Evolutionary conservation across 2,329 filamentous ascomycete species (phyloP), one percentile per base, ranked within the genome.

Genomic region (Penicillium occitanis): DNA sequence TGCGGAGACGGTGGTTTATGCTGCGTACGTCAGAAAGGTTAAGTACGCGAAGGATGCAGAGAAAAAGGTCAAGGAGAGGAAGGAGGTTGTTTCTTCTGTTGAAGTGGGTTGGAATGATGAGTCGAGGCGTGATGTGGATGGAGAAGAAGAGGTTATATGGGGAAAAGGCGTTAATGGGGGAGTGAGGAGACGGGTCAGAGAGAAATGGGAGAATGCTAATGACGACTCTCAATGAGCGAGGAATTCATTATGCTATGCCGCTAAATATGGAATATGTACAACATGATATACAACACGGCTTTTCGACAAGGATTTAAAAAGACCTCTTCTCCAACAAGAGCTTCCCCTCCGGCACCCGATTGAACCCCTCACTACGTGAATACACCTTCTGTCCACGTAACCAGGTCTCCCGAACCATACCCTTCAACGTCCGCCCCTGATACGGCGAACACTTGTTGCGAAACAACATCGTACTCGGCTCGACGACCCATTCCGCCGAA

Each of bases 371-470:
- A n/a, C 86, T 88, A 37, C 91, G 82, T 68, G 86, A 85, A 76
- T 90, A 96, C n/a, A 97, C 85, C 75, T 86, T 88, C 69, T 81
- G 82, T 0, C 93, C 93, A 6, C 93, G 84, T 68, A 97, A 74
- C 91, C 92, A 97, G 7, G 93, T 97, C 84, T 96, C 91, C 66
- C 81, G 83, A 11, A 97, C 93, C 67, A 92, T 86, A 0, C 93
- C 93, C 57, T 84, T 86, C 72, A 97, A 89, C 37, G 82, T 84
- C 77, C 90, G 90, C 22, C 91, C 91, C 76, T 97, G 90, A 84
- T 96, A 97, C 0, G 93, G 93, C 65, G 90, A 93, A 82, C 92
- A 93, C 74, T 92, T 92, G 79, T 97, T 97, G 78, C 92, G 89
- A 86, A 96, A 99, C 70, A 95, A 86, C 93, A 99, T 96, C 60